Evolutionary conservation across 306 rosid genomes (phyloP).

Genomic region (Sphenostylis stenocarpa): DNA sequence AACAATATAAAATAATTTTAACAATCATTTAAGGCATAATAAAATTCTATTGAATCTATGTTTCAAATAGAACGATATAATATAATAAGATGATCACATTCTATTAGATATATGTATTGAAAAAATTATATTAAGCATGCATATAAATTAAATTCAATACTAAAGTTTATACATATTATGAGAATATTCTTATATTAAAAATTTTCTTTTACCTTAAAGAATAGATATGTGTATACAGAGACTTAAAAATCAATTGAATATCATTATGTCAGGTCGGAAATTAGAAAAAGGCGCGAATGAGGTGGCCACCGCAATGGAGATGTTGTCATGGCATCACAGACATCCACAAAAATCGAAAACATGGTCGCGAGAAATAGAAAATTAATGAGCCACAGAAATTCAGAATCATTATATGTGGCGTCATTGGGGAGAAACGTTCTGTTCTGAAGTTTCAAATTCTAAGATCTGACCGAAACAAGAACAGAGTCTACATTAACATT

Average conservation of each 20-base stretch:
- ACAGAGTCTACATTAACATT: not conserved
- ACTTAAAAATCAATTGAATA: not conserved
- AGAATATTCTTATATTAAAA: too few relatives aligned
- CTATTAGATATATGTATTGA: too few relatives aligned
- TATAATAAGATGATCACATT: too few relatives aligned
- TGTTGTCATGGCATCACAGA: not conserved
- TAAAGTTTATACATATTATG: too few relatives aligned
- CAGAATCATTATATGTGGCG: not conserved
- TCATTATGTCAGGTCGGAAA: not conserved
- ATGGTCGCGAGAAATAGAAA: not conserved
- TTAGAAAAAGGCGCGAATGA: not conserved
- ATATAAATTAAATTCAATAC: too few relatives aligned
- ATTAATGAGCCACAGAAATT: not conserved
- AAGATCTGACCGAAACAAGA: not conserved
- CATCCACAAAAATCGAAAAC: not conserved
- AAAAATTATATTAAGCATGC: too few relatives aligned
- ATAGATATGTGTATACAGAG: too few relatives aligned
- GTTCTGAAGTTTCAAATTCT: not conserved
- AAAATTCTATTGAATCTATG: not conserved
- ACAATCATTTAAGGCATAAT: too few relatives aligned
- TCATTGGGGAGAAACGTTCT: not conserved
- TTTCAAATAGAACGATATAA: too few relatives aligned
- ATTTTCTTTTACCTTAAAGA: too few relatives aligned
- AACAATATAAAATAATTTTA: too few relatives aligned
- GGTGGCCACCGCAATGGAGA: not conserved